Evolutionary conservation across 2,329 filamentous ascomycete species (phyloP).

Genomic region (Teratosphaeria nubilosa): DNA sequence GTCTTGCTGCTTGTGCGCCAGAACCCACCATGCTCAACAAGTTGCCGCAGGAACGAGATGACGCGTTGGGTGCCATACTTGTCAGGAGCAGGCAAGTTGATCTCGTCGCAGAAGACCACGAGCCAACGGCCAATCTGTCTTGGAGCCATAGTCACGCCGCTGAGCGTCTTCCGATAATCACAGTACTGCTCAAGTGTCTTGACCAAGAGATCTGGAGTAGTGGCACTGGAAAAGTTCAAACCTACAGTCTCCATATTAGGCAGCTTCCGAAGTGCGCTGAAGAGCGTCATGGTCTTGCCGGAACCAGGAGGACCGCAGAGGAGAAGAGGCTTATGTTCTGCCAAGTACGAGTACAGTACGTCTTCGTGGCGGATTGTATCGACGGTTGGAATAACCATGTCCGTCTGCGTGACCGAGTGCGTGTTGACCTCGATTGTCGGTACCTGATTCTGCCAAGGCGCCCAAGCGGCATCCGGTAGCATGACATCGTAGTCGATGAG

Average conservation of each 20-base stretch:
- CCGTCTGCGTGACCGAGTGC: slow-evolving; percentile 93
- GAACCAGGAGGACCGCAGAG: slow-evolving; percentile 96
- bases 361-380: slow-evolving; percentile 97
- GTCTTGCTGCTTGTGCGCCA: slow-evolving; percentile 96
- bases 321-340: slow-evolving; percentile 92
- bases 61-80: slow-evolving; percentile 95
- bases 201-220: slow-evolving; percentile 91
- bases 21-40: slow-evolving; percentile 98
- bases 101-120: slow-evolving; percentile 98
- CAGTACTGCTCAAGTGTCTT: slow-evolving; percentile 99
- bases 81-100: slow-evolving; percentile 95
- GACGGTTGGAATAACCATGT: slow-evolving; percentile 94
- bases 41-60: slow-evolving; percentile 91
- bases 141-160: slow-evolving; percentile 88
- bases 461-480: slow-evolving; percentile 80
- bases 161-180: slow-evolving; percentile 97
- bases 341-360: slow-evolving; percentile 98
- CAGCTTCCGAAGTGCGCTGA: slow-evolving; percentile 90
- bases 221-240: slow-evolving; percentile 98
- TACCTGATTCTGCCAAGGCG: slow-evolving; percentile 87
- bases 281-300: slow-evolving; percentile 99
- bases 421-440: slow-evolving; percentile 95
- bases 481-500: slow-evolving; percentile 93
- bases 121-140: slow-evolving; percentile 97
- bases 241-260: slow-evolving; percentile 99